These are phyloP conservation scores for Fusarium poae DNA, from an alignment of 2,329 filamentous ascomycete species.

Conservation along the genomic window DNA sequence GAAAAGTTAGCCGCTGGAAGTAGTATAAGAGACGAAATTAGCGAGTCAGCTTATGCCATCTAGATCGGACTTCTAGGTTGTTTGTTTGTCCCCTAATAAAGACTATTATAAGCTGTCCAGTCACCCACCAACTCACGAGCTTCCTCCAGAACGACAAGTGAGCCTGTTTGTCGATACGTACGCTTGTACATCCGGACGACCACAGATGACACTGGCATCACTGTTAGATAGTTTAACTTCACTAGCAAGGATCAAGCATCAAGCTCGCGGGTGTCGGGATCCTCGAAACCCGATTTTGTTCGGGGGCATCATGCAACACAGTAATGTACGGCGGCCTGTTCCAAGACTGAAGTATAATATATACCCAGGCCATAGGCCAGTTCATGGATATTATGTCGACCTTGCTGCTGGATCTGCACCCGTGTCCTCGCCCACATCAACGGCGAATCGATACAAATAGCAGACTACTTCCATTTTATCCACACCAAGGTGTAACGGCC, in stretches of 20 bases:
- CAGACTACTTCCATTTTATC: constrained; percentile 33
- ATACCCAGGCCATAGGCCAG: constrained; percentile 34
- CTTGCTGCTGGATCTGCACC: constrained; percentile 8
- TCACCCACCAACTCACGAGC: background rate
- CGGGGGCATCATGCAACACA: constrained; percentile 14
- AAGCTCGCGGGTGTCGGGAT: constrained; percentile 22
- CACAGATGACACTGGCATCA: constrained; percentile 18
- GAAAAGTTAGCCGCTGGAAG: background rate
- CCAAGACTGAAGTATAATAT: constrained; percentile 28
- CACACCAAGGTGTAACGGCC: constrained; percentile 22
- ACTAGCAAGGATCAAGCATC: constrained; percentile 23
- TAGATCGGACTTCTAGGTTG: background rate
- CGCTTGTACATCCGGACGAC: background rate
- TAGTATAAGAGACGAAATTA: background rate
- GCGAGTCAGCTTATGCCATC: background rate
- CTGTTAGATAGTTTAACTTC: constrained; percentile 12
- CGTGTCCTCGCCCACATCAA: constrained; percentile 17
- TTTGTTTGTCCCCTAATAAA: background rate
- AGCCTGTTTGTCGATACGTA: constrained; percentile 17
- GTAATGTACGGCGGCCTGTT: background rate
- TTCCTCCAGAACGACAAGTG: constrained; percentile 33
- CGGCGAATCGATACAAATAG: constrained; percentile 29
- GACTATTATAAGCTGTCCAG: background rate
- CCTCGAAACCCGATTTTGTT: constrained; percentile 22
- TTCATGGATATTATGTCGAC: constrained; percentile 33